phyloP scores from a whole-genome alignment of 1,284 basidiomycete species.

The Hemileia vastatrix region DNA sequence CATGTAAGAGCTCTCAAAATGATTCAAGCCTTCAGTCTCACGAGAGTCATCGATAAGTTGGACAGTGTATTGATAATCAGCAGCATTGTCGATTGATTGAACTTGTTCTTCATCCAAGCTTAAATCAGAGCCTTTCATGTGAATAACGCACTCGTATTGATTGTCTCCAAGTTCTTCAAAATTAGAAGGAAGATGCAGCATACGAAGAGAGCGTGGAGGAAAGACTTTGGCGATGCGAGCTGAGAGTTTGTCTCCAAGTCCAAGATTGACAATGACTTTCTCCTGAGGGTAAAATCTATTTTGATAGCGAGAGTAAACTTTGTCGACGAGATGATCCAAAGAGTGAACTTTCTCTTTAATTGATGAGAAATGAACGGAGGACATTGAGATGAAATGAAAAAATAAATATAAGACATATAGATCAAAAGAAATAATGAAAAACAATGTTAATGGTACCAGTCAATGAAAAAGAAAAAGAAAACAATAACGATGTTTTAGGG shows the following conservation, averaged over 20 bases:
- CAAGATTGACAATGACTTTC: slow-evolving; percentile 12
- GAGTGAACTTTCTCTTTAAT: not conserved
- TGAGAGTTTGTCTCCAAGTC: not conserved
- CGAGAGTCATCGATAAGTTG: slow-evolving; percentile 10
- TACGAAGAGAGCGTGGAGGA: slow-evolving; percentile 2
- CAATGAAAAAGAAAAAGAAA: no score
- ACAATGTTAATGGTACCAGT: no score
- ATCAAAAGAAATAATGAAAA: not conserved
- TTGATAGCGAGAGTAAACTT: slow-evolving; percentile 5
- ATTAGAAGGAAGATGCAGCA: no score
- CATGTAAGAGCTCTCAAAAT: slow-evolving; percentile 14
- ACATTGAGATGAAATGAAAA: not conserved
- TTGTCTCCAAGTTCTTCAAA: slow-evolving; percentile 1
- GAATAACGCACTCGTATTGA: no score
- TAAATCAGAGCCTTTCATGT: no score
- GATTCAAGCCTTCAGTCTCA: not conserved
- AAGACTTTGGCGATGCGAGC: slow-evolving; percentile 4
- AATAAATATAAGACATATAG: not conserved
- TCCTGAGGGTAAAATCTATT: slow-evolving; percentile 12
- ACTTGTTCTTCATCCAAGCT: not conserved
- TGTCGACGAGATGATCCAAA: slow-evolving; percentile 5
- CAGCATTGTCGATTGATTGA: slow-evolving; percentile 1
- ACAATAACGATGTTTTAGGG: no score
- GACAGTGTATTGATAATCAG: slow-evolving; percentile 9
- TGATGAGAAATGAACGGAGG: not conserved